phyloP scores from a whole-genome alignment of 805 yeast species.

The Candida caryicola region DNA sequence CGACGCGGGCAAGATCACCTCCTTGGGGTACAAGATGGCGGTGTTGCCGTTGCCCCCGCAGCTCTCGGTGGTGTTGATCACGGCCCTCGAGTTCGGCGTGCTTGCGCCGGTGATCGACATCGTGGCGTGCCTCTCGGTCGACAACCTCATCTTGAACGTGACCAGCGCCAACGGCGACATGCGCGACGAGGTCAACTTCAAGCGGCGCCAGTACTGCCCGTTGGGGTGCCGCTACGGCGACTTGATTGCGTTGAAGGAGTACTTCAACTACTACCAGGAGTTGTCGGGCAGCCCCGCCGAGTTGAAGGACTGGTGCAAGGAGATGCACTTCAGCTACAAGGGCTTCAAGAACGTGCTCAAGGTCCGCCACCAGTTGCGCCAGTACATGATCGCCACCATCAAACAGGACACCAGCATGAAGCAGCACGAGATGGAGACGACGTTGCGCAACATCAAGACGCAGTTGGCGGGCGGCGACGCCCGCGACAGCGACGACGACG shows the following conservation, averaged over 20 bases:
- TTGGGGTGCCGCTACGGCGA: constrained; percentile 80
- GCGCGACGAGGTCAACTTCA: constrained; percentile 81
- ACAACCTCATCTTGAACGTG: constrained; percentile 79
- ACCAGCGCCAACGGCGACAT: constrained; percentile 54
- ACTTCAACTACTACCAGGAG: constrained; percentile 53
- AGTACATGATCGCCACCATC: constrained; percentile 57
- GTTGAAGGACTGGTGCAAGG: constrained; percentile 78
- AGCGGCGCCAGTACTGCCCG: constrained; percentile 65
- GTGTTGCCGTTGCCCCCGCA: constrained; percentile 91
- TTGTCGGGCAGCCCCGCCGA: constrained; percentile 45
- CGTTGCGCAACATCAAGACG: constrained; percentile 20
- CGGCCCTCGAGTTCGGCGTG: constrained; percentile 60
- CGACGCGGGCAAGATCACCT: constrained; percentile 72
- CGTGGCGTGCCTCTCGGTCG: constrained; percentile 90
- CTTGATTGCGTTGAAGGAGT: constrained; percentile 74
- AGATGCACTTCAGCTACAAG: constrained; percentile 68
- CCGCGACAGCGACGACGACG: constrained; percentile 21
- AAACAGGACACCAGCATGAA: constrained; percentile 37
- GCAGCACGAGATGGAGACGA: constrained; percentile 25
- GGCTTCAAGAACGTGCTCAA: constrained; percentile 76
- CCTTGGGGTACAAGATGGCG: constrained; percentile 81
- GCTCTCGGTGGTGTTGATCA: constrained; percentile 76
- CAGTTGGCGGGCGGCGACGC: constrained; percentile 24
- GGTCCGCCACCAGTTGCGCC: constrained; percentile 71
- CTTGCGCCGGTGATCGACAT: constrained; percentile 76